Base-by-base conservation (phyloP, 2,329 filamentous ascomycete species). In the Podosphaera leucotricha region DNA sequence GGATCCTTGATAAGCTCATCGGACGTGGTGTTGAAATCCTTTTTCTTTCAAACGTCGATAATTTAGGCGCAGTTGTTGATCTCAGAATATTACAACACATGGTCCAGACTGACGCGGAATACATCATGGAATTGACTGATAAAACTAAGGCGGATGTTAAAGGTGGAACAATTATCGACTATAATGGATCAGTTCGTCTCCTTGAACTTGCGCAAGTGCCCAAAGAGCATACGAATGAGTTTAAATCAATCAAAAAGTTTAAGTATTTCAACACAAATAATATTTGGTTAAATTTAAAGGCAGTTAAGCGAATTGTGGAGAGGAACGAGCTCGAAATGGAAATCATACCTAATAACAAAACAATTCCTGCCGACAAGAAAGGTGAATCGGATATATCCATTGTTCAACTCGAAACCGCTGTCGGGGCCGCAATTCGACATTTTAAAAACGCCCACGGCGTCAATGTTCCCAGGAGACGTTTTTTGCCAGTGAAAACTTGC, bases 231-330 rank as follows among this genome's bases (percentile, higher is more conserved):
- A 83, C 90, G 63, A 95, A 98, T 68, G 90, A 98, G 70, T 98
- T 98, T 83, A 98, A 98, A 78, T 94, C 86, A 41, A 98, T 98
- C 73, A 98, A 98, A 80, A 98, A 98, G 75, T 98, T 98, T 80
- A 94, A 92, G 75, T 98, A 98, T 77, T 98, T 98, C 80, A 98
- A 98, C 77, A 98, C 90, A 66, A 98, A 98, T 81, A 98, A 98
- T 75, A 94, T 98, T 67, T 98, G 90, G 90, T 81, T 98, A 72
- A 93, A 93, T 69, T 73, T 94, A 57, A 78, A 83, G 61, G 90
- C 90, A 54, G 81, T 98, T 67, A 95, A 95, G 80, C 86, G 90
- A 48, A 85, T 98, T 44, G 90, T 98, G 6, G 90, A 95, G 75
- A 85, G 92, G 64, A 84, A 93, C 62, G 87, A 95, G 70, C 78